phyloP scores from a whole-genome alignment of 164 flowering plant genomes.

The Magnolia sinica region DNA sequence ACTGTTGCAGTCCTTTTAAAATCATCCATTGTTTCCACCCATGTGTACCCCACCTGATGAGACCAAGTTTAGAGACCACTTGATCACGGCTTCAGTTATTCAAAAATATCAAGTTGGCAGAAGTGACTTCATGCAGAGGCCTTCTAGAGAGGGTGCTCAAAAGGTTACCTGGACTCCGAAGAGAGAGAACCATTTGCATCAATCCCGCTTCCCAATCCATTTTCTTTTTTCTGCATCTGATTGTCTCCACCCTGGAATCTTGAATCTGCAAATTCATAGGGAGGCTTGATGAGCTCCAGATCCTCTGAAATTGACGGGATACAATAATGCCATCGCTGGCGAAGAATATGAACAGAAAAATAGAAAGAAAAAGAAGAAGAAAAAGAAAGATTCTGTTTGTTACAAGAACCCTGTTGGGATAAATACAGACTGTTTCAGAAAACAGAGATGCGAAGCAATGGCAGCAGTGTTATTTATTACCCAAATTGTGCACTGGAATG shows the following conservation, averaged over 20 bases:
- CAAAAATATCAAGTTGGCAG: too few species aligned
- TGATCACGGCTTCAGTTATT: too few species aligned
- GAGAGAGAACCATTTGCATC: slow-evolving; percentile 33
- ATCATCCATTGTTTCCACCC: background rate
- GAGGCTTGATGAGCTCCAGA: slow-evolving; percentile 11
- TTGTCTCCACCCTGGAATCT: slow-evolving; percentile 6
- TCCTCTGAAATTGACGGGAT: background rate
- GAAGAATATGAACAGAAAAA: background rate
- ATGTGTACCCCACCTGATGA: too few species aligned
- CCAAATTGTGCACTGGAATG: background rate
- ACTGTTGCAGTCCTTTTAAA: background rate
- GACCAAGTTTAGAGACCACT: too few species aligned
- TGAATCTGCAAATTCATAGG: slow-evolving; percentile 25
- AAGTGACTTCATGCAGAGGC: background rate
- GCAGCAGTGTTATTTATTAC: too few species aligned
- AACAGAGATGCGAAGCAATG: too few species aligned
- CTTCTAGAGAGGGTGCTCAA: background rate
- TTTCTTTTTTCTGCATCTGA: background rate
- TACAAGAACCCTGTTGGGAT: too few species aligned
- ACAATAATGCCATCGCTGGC: background rate
- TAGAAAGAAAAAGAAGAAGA: too few species aligned
- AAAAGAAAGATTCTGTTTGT: too few species aligned
- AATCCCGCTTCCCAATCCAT: slow-evolving; percentile 4
- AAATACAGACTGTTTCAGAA: too few species aligned
- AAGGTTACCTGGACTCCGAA: slow-evolving; percentile 28